A percentile compares a stretch with the other conserved stretches of the same genome.
phyloP scores from a whole-genome alignment of 2,329 filamentous ascomycete species.

The Colletotrichum cordylinicola region DNA sequence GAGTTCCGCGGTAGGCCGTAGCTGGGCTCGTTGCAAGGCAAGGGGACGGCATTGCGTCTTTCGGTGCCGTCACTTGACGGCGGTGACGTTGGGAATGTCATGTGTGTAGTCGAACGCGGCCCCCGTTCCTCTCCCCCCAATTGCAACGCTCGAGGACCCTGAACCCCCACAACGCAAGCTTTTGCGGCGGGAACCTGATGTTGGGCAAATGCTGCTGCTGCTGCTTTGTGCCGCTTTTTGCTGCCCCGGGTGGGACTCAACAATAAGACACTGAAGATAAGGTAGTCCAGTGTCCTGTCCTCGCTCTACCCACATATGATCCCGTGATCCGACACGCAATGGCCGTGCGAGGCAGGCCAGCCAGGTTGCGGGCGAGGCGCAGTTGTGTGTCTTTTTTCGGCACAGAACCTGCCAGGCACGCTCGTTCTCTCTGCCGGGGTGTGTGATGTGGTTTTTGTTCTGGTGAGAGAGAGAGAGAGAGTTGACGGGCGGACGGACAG shows the following conservation, averaged over 20 bases:
- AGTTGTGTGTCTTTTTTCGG: background rate
- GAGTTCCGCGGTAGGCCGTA: background rate
- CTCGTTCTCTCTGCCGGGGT: background rate
- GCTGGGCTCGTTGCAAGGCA: background rate
- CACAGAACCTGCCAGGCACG: conserved; percentile 11
- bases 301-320: background rate
- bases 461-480: background rate
- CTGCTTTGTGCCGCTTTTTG: background rate
- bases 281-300: background rate
- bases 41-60: background rate
- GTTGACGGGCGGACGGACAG: background rate
- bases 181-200: background rate
- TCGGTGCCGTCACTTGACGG: background rate
- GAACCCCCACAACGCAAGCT: background rate
- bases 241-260: background rate
- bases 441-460: background rate
- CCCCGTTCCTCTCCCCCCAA: background rate
- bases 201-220: background rate
- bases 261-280: background rate
- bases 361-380: conserved; percentile 1
- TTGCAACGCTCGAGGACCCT: conserved; percentile 5
- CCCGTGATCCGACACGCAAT: background rate
- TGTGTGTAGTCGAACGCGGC: background rate
- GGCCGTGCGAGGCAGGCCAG: background rate
- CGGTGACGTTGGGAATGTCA: background rate